Evolutionary conservation across 23 red algal species (phyloP), one percentile per base, ranked within the genome.

Genomic region (Gracilaria vermiculophylla): DNA sequence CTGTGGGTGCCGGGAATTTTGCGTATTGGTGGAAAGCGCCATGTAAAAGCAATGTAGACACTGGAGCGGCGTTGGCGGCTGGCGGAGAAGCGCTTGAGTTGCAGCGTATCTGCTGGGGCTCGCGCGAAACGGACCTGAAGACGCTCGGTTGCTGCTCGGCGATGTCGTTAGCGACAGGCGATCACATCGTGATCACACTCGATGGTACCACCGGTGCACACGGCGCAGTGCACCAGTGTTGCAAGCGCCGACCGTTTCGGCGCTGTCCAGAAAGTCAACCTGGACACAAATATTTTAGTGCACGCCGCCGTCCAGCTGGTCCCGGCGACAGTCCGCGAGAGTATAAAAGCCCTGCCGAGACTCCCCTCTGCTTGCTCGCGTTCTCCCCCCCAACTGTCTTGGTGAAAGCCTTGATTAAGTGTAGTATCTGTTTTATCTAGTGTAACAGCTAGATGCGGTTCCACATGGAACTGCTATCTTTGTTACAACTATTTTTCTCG

Each of bases 391-490:
- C 55, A 88, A 78, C 84, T 88, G 84, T 88, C 84, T 88, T 88
- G 84, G 84, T 88, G 62, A 76, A 88, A 91, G 92, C 92, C 86
- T 89, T 83, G 92, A 94, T 94, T 89, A 94, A 86, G 78, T 94
- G 92, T 94, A 94, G 92, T 94, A 94, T 94, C 92, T 94, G 92
- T 94, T 94, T 85, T 94, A 94, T 94, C 92, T 86, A 94, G 78
- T 86, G 92, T 94, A 94, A 94, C 92, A 86, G 78, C 78, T 94
- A 86, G 92, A 94, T 94, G 84, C 80, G 92, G 69, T 65, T 76
- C 92, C 92, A 94, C 81, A 82, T 86, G 78, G 92, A 49, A 65
- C 75, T 80, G 80, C 82, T 69, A 66, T 94, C 69, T 76, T 64
- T 94, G 92, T 94, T 94, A 94, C 92, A 85, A 86, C 83, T 87